Base-by-base conservation (phyloP, 768 basidiomycete genomes). In the Mycena rosella region DNA sequence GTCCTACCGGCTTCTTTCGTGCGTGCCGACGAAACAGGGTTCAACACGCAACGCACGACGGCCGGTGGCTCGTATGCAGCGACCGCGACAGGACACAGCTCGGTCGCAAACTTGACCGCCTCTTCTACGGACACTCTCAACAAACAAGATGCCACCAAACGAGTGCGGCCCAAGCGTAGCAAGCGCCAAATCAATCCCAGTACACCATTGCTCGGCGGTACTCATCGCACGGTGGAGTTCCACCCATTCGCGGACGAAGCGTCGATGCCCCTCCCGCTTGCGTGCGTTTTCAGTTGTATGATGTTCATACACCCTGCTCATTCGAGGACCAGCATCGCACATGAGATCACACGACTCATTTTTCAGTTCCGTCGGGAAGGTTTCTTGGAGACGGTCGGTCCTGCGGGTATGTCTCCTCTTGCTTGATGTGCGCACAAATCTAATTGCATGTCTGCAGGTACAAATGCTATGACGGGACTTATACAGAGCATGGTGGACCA, bases 371-470 rank as follows among this genome's bases (percentile, higher is more conserved):
- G 90, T 74, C 84, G 91, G 40, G 90, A 93, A 71, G 95, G 95
- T 1, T 90, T 90, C 63, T 78, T 98, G 56, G 96, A 98, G 77
- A 91, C 91, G 20, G 90, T 96, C 67, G 96, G 96, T 36, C 95
- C 95, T 15, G 95, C 96, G 30, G 91, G 94, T 88, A 75, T 76
- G 80, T 74, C 15, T 40, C 26, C 34, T 58, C 32, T 5, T 29
- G 22, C 32, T 42, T 40, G 36, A 26, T 26, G 0, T 27, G 6
- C 24, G 10, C 53, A 51, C 27, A 1, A 45, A 13, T n/a, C 22
- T 36, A 13, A 60, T 32, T 27, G 60, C 11, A 72, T 63, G 36
- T 42, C 47, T 36, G 49, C 70, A 92, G 93, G 94, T 68, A 82
- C 88, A 49, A 96, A 96, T 78, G 87, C 92, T 0, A 86, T 96